A percentile compares a stretch with the other conserved stretches of the same genome.
phyloP scores from a whole-genome alignment of 2,329 filamentous ascomycete genomes.

The Paecilomyces fulvus region DNA sequence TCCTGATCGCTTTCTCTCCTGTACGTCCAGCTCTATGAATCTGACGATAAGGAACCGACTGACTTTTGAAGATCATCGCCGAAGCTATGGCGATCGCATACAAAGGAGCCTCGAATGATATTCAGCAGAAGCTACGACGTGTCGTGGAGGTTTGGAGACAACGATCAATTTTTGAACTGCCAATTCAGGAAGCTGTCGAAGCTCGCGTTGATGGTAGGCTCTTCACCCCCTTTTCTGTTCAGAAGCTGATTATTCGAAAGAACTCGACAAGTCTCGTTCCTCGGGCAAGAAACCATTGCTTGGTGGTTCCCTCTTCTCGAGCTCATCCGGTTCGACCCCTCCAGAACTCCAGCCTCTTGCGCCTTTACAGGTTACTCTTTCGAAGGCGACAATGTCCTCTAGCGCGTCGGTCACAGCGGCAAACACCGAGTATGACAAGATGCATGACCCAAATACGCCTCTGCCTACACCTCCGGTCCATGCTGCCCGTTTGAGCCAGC shows the following conservation, averaged over 20 bases:
- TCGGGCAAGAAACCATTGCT: constrained; percentile 48
- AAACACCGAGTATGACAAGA: constrained; percentile 73
- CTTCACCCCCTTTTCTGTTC: not conserved
- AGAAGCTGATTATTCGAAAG: constrained; percentile 20
- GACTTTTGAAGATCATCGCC: constrained; percentile 56
- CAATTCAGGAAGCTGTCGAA: constrained; percentile 76
- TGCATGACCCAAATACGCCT: constrained; percentile 61
- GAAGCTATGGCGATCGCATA: constrained; percentile 89
- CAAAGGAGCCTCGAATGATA: constrained; percentile 74
- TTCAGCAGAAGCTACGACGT: constrained; percentile 77
- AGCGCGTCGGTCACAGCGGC: constrained; percentile 62
- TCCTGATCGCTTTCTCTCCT: constrained; percentile 82
- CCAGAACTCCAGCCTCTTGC: constrained; percentile 70
- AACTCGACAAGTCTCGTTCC: constrained; percentile 48
- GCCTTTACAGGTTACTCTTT: constrained; percentile 62
- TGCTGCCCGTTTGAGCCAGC: constrained; percentile 75
- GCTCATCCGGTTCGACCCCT: constrained; percentile 52
- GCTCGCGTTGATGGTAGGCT: constrained; percentile 63
- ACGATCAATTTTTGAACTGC: constrained; percentile 70
- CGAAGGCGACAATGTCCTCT: constrained; percentile 62
- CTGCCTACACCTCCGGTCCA: constrained; percentile 80
- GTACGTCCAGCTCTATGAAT: constrained; percentile 26
- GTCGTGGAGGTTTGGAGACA: constrained; percentile 94
- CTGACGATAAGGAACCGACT: constrained; percentile 7
- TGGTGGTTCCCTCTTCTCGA: constrained; percentile 64